These are phyloP conservation scores for Phytopythium sindhum DNA, from an alignment of 352 stramenopile genomes.

Conservation along the genomic window DNA sequence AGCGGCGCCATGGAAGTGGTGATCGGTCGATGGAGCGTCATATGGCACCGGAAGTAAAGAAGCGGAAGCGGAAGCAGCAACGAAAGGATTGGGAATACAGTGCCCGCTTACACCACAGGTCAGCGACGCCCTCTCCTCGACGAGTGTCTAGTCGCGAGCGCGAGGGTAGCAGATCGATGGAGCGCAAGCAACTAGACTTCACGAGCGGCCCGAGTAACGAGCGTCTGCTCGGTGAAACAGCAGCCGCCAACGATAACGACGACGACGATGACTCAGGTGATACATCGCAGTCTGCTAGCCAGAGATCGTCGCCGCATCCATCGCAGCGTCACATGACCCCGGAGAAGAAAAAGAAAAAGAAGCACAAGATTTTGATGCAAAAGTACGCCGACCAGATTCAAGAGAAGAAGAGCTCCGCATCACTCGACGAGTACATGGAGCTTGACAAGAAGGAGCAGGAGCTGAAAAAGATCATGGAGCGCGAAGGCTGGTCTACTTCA, in stretches of 20 bases:
- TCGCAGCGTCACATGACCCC: not conserved
- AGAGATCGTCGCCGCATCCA: not conserved
- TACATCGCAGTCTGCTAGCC: not conserved
- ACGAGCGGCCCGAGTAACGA: not conserved
- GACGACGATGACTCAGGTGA: not conserved
- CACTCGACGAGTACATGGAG: constrained; percentile 27
- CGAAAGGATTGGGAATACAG: not conserved
- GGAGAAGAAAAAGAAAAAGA: constrained; percentile 16
- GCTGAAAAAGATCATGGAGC: constrained; percentile 11
- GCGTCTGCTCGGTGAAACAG: not conserved
- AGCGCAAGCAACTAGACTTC: constrained; percentile 19
- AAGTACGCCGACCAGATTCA: constrained; percentile 30
- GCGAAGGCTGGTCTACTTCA: not conserved
- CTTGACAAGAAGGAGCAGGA: constrained; percentile 23
- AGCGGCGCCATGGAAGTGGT: not conserved
- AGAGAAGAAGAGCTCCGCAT: constrained; percentile 20
- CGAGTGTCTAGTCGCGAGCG: not conserved
- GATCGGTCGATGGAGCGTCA: not conserved
- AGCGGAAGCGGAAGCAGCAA: not conserved
- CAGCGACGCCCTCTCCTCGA: not conserved
- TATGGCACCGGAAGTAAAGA: not conserved
- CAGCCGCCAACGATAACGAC: not conserved
- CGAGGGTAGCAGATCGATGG: constrained; percentile 11
- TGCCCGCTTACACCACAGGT: not conserved
- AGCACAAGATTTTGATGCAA: constrained; percentile 11